phyloP scores from a whole-genome alignment of 2,329 filamentous ascomycete genomes.

The Fusarium buharicum region DNA sequence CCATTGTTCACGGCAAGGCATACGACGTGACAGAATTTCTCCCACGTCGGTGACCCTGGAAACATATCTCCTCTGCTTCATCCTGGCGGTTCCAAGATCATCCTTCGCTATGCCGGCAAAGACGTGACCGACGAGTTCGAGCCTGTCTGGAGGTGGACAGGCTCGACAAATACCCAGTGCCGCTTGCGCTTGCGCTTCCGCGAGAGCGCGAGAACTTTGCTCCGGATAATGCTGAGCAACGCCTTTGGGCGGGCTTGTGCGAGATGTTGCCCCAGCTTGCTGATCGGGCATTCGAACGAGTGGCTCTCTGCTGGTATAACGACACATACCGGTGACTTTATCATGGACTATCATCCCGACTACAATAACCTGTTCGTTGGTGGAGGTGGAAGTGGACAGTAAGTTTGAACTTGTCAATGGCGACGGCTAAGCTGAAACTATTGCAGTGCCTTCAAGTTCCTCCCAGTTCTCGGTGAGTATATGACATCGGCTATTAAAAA shows the following conservation, averaged over 20 bases:
- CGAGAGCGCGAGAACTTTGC: conserved; percentile 29
- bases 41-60: too few relatives aligned
- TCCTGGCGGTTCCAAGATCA: too few relatives aligned
- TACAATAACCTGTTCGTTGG: conserved; percentile 34
- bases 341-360: conserved; percentile 39
- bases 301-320: conserved; percentile 36
- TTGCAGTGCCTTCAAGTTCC: conserved; percentile 34
- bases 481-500: conserved; percentile 16
- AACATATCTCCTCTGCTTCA: too few relatives aligned
- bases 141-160: too few relatives aligned
- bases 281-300: conserved; percentile 13
- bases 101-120: too few relatives aligned
- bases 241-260: conserved; percentile 18
- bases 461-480: conserved; percentile 30
- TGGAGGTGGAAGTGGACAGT: conserved; percentile 38
- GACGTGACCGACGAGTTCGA: too few relatives aligned
- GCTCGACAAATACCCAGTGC: too few relatives aligned
- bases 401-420: background rate
- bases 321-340: conserved; percentile 40
- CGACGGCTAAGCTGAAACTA: background rate
- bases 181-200: conserved; percentile 10
- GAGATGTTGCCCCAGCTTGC: conserved; percentile 38
- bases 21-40: too few relatives aligned
- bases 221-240: conserved; percentile 24
- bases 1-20: too few relatives aligned